Base-by-base conservation (phyloP, 192 early-diverging fungal species). In the Umbelopsis ramanniana region DNA sequence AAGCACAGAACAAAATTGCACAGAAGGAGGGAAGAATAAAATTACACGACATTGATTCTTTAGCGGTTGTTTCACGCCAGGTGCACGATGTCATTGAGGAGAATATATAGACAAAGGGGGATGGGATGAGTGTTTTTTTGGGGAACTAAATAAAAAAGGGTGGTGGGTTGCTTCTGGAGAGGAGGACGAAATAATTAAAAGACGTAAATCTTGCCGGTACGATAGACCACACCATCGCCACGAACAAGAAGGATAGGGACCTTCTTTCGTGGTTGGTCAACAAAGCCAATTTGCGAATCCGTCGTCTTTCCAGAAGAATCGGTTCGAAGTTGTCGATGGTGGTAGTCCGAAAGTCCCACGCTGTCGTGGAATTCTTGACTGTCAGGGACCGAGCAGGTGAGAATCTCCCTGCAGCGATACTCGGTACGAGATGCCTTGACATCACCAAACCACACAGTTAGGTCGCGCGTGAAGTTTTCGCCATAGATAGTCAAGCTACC, bases 371-470 rank as follows among this genome's bases (percentile, higher is more conserved):
- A 55, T 11, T 77, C 76, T 21, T 74, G 48, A n/a, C 52, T 52
- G 6, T 52, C n/a, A 6, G 87, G 85, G 24, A 88, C 71, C 29
- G 75, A 74, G 21, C 79, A 83, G 3, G 82, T 69, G 10, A 86
- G 22, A 15, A 75, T 68, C 55, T 88, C 87, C 11, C 82, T 72
- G 11, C 80, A 84, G 23, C 82, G 74, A 66, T 79, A 83, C 23
- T 88, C 87, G 0, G 76, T 80, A 43, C 78, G 72, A 3, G 82
- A 75, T 6, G 84, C 81, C 67, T 86, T 85, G 50, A 84, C 74
- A 57, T 89, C 89, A 38, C 88, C 92, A 74, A 94, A 94, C 83
- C 87, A 84, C 23, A 94, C 89, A 4, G 83, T 87, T 74, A 94
- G 77, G 69, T 92, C 89, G 0, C 87, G 85, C 0, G 86, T 75